Evolutionary conservation across 1,284 basidiomycete species (phyloP).

Genomic region (Puccinia horiana): DNA sequence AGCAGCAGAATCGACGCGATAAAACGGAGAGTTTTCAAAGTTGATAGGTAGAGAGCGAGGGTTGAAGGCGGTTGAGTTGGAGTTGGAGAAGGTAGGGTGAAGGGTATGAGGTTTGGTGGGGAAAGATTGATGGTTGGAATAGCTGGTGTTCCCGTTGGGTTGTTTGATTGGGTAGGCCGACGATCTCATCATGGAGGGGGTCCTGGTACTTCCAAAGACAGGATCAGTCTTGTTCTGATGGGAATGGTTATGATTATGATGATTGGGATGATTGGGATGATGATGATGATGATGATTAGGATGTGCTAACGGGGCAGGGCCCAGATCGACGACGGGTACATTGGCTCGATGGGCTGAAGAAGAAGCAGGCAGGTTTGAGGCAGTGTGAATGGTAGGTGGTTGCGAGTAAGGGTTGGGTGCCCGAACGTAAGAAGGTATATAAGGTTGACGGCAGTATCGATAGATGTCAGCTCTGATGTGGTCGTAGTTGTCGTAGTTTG

Average conservation of each 20-base stretch:
- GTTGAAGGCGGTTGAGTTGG: not conserved
- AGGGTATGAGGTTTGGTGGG: not conserved
- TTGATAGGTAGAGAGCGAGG: not conserved
- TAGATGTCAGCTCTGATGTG: conserved; percentile 28
- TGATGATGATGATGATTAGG: not conserved
- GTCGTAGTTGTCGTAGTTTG: not conserved
- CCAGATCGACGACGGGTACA: conserved; percentile 18
- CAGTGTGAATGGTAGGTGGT: not conserved
- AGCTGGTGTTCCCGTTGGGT: not conserved
- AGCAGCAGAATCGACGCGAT: conserved; percentile 39
- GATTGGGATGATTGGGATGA: not conserved
- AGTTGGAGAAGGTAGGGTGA: not conserved
- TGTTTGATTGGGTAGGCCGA: not conserved
- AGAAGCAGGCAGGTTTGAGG: not conserved
- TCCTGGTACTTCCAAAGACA: conserved; percentile 17
- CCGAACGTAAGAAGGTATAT: not conserved
- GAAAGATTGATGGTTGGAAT: not conserved
- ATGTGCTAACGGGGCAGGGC: conserved; percentile 27
- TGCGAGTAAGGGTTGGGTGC: not conserved
- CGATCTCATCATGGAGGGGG: conserved; percentile 5
- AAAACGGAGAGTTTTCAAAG: conserved; percentile 38
- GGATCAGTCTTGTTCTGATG: conserved; percentile 25
- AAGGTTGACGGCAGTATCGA: not conserved
- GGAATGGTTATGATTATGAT: not conserved
- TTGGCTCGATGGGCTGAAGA: conserved; percentile 10